These are phyloP conservation scores for Metschnikowia colocasiae DNA, from an alignment of 805 yeast species.

Conservation along the genomic window DNA sequence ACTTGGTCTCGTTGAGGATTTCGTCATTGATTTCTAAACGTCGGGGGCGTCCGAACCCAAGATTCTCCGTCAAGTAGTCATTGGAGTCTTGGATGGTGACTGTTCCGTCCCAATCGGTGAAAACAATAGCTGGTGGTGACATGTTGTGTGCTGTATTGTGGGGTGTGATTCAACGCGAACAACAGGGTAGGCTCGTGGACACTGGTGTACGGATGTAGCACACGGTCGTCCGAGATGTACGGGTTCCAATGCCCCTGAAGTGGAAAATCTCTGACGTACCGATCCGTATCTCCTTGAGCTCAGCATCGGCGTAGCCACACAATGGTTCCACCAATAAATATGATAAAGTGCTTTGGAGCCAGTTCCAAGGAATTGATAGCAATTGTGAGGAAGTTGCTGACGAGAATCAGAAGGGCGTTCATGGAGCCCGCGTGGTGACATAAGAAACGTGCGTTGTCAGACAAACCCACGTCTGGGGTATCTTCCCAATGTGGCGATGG, in stretches of 20 bases:
- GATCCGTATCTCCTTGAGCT: too few relatives aligned
- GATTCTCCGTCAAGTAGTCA: constrained; percentile 81
- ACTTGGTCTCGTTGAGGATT: constrained; percentile 62
- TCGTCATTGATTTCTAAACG: constrained; percentile 67
- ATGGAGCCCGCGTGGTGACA: neutral
- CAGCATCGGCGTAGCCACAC: too few relatives aligned
- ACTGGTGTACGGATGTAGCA: neutral
- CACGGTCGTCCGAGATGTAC: neutral
- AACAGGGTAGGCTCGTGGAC: constrained; percentile 58
- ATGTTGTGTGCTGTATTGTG: constrained; percentile 7
- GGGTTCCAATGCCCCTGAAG: neutral
- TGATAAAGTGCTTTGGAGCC: too few relatives aligned
- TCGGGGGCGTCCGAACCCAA: constrained; percentile 76
- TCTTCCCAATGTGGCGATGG: neutral
- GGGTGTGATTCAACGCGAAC: constrained; percentile 40
- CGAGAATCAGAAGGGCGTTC: too few relatives aligned
- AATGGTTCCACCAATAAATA: too few relatives aligned
- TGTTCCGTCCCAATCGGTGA: constrained; percentile 98
- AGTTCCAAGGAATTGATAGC: too few relatives aligned
- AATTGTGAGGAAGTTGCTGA: too few relatives aligned
- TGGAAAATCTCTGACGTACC: too few relatives aligned
- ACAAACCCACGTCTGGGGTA: neutral
- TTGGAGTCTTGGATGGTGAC: constrained; percentile 94
- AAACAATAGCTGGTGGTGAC: constrained; percentile 64
- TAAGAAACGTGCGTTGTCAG: neutral